Base-by-base conservation (phyloP, 495 filamentous ascomycete species). In the Acidomyces sp. region DNA sequence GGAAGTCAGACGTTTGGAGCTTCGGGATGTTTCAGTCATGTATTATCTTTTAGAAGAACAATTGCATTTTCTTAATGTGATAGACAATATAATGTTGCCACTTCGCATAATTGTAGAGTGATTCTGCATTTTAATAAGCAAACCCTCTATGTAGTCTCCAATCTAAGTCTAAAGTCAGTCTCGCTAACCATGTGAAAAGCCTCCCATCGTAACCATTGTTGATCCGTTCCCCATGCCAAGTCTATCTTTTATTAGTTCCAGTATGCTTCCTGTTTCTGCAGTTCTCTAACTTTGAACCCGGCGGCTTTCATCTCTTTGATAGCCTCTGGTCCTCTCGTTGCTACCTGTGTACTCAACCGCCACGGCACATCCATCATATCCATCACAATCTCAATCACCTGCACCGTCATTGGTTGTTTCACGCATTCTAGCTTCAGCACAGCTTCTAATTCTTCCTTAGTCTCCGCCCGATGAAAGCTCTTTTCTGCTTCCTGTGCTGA, bases 321-420 rank as follows among this genome's bases (percentile, higher is more conserved):
- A 26, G 39, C 35, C 16, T 41, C 43, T 38, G 48, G 40, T 11
- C 58, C 60, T 9, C 60, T 22, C 17, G 27, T 44, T 13, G 53
- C 54, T 4, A 62, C 25, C 48, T 53, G 49, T 28, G 41, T 39
- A 1, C 19, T 35, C 9, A 62, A 38, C 37, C 46, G 17, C 60
- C 54, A 56, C n/a, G 58, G 45, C 37, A 52, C 52, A 48, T 63
- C 60, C 32, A 60, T 39, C 44, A 45, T 54, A 18, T 57, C 53
- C 39, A 62, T 49, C 39, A 62, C 44, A 10, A 62, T 24, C 49
- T 63, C 60, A 4, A 63, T 43, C 1, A 63, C 34, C 45, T 60
- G 51, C 42, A 60, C 29, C 3, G 27, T 21, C 20, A 34, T 17
- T 17, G 55, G 55, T 4, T 52, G 39, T 33, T 24, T 32, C 34